Conservation (phyloP, 768 basidiomycete species). For the Kwoniella newhampshirensis region DNA sequence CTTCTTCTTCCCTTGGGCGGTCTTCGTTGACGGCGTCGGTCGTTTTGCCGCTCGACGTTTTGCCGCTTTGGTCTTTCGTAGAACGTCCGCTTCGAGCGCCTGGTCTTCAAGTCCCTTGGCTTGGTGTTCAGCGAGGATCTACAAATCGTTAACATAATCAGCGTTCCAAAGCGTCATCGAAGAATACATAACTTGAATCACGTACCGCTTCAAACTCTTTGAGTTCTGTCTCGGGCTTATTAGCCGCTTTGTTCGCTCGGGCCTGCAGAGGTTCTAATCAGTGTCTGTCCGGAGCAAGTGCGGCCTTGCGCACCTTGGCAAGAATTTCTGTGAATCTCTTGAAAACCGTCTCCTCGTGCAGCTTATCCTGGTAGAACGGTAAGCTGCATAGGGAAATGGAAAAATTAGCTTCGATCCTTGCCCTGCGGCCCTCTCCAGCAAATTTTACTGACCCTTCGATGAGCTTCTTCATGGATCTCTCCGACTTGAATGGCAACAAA, state of each 20-base stretch:
- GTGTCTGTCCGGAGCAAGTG: background rate
- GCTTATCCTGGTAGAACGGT: constrained; percentile 91
- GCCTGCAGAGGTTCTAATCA: constrained; percentile 57
- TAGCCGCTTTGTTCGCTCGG: constrained; percentile 83
- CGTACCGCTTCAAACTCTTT: constrained; percentile 87
- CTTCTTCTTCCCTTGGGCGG: constrained; percentile 11
- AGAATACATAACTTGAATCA: background rate
- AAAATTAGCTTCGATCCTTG: background rate
- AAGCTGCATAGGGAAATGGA: constrained; percentile 56
- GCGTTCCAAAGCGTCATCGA: background rate
- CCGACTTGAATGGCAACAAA: constrained; percentile 92
- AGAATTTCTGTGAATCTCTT: constrained; percentile 83
- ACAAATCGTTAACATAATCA: constrained; percentile 1
- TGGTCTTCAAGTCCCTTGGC: constrained; percentile 88
- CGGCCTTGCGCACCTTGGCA: constrained; percentile 63
- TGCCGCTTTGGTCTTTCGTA: constrained; percentile 76
- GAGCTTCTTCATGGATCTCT: constrained; percentile 91
- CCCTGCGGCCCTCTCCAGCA: background rate
- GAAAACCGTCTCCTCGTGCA: constrained; percentile 82
- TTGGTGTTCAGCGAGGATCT: constrained; percentile 82
- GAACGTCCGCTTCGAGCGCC: constrained; percentile 79
- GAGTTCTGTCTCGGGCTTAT: constrained; percentile 87
- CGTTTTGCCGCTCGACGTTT: constrained; percentile 53
- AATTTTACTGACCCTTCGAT: constrained; percentile 64
- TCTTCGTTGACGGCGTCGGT: background rate